Evolutionary conservation across 306 rosid species (phyloP), one percentile per base, ranked within the genome.

Genomic region (Castanea crenata): DNA sequence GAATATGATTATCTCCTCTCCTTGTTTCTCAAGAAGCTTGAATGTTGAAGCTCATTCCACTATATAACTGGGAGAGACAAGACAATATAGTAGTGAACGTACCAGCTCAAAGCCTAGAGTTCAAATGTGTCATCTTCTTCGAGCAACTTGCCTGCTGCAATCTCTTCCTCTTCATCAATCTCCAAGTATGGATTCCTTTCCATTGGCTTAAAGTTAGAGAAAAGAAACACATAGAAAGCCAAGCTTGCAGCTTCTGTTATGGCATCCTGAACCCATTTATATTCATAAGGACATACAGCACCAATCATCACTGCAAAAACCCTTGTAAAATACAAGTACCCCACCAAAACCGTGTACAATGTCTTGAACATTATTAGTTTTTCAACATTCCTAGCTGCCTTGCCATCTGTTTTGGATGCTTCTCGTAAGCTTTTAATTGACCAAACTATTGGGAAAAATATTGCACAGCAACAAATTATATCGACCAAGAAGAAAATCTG

Each of bases 291-390:
- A 18, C 55, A 29, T 3, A 46, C 32, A 0, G 67, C 23, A 6
- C 46, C 54, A 0, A 51, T 29, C 1, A 63, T 49, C 38, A 67
- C 2, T n/a, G 68, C 65, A 5, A 68, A 54, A 52, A 51, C 41
- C n/a, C 74, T 27, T 7, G 80, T 77, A 54, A 77, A 67, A 68
- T 54, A 65, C 80, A 68, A 51, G 62, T 77, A 77, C 32, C 10
- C 65, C n/a, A 68, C 58, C 5, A 77, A 52, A 8, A 77, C 80
- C 54, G 32, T 51, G 57, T 54, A 77, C 54, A 77, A 77, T 54
- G 21, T 65, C 63, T 31, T 65, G 52, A 65, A 77, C n/a, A 65
- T 52, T 13, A 74, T 65, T 10, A 68, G 55, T 32, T 77, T 77
- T 20, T 69, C 55, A 32, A 77, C 44, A 23, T 29, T 77, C 25